Base-by-base conservation (phyloP, 495 filamentous ascomycete genomes). In the Neurospora tetraspora region DNA sequence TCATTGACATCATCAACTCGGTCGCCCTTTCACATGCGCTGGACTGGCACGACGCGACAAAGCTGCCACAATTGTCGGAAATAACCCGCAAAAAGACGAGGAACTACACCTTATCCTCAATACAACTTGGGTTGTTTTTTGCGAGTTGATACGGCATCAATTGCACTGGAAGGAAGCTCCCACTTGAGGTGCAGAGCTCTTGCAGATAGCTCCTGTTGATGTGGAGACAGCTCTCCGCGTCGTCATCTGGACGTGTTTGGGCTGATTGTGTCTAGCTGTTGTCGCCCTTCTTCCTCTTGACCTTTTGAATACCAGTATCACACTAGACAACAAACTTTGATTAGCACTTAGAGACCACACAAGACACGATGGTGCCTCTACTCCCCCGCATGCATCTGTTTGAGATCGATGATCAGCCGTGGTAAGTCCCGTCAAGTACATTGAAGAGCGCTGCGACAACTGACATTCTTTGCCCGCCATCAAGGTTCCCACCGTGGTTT, bases 371-470 rank as follows among this genome's bases (percentile, higher is more conserved):
- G 86, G 78, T 83, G 31, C 82, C 86, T 23, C 80, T 81, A 47
- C 77, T 86, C 69, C 86, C 85, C 9, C 83, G 86, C 20, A 82
- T 88, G 81, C 83, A 88, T 76, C 83, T 88, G 72, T 87, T 84
- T 71, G 86, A 88, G 81, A 85, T 88, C 70, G 85, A 84, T 71
- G 86, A 88, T 71, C 83, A 85, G 75, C 40, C 83, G 31, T 88
- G 86, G 86, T 86, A 79, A 71, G 81, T 69, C 47, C 71, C 39
- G 59, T 71, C 43, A n/a, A 71, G 1, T 43, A 39, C 20, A 1
- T 23, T 23, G 31, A 47, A n/a, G 42, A 39, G 68, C 2, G 34
- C 8, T 34, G 16, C 42, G 6, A 23, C 53, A 37, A 39, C 39
- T 23, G 27, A 23, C 12, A 45, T 34, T 1, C 45, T 20, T 36